Evolutionary conservation across 177 flowering plant genomes (phyloP), one percentile per base, ranked within the genome.

Genomic region (Tripterygium wilfordii): DNA sequence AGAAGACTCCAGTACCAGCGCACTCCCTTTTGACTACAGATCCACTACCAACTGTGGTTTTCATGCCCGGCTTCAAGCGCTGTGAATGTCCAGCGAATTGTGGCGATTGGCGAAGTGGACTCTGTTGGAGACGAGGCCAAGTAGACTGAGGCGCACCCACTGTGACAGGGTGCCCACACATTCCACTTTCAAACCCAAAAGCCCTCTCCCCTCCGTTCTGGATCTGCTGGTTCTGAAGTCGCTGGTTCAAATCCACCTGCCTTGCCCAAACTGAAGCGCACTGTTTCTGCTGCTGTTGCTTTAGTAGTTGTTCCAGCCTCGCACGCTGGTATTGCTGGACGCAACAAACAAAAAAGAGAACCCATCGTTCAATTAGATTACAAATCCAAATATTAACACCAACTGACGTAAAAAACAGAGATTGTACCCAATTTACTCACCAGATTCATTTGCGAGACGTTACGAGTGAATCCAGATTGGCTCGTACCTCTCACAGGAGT

Each of bases 1-100:
- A 55, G 74, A 90, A 90, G 1, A 90, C 97, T 3, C 96, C 97
- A 1, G 96, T 88, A 0, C 98, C 98, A 10, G 71, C 42, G 2
- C 75, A 69, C 53, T 67, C 81, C 36, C 72, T 65, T 36, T 74
- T 75, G 4, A 53, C 45, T 15, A 70, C 76, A 42, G 69, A 44
- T 16, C 76, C 78, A 14, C 60, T 69, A 4, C 64, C 65, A 27
- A 60, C 64, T 8, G 54, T 66, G 0, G 81, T 72, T 50, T 80
- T 56, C 68, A 54, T 42, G 13, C 43, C 53, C 0, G 64, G 27
- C 0, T 50, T 45, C 37, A 14, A 29, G 16, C 38, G 21, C 8
- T 36, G 53, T 18, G n/a, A n/a, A n/a, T n/a, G n/a, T n/a, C n/a
- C n/a, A n/a, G n/a, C n/a, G n/a, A n/a, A n/a, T n/a, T n/a, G n/a